Conservation (phyloP, 345 rosid species). For the Trapa bicornis region DNA sequence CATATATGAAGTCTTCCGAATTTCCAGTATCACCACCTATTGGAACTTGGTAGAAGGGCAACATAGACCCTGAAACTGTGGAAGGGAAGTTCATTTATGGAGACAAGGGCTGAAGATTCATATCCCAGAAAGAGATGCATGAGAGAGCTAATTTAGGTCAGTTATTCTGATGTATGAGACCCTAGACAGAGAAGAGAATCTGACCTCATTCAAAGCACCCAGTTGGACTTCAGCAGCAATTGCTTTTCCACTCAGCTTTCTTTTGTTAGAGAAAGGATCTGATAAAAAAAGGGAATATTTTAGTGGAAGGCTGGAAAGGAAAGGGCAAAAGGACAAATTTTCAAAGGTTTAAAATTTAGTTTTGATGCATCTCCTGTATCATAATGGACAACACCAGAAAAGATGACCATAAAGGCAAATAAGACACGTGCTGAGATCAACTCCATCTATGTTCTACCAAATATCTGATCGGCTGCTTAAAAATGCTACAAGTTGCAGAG, state of each 20-base stretch:
- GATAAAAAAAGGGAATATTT: conserved; percentile 8
- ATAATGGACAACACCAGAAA: background rate
- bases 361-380: background rate
- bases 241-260: conserved; percentile 28
- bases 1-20: conserved; percentile 47
- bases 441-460: conserved; percentile 27
- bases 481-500: conserved; percentile 10
- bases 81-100: conserved; percentile 25
- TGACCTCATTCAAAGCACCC: conserved; percentile 36
- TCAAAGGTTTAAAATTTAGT: background rate
- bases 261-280: conserved; percentile 38
- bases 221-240: conserved; percentile 29
- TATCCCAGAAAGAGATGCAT: conserved; percentile 3
- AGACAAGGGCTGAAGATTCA: conserved; percentile 16
- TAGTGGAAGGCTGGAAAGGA: too few species aligned
- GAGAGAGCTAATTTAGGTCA: background rate
- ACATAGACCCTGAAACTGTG: conserved; percentile 23
- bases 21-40: conserved; percentile 35
- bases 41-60: conserved; percentile 28
- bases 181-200: background rate
- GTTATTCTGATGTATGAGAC: background rate
- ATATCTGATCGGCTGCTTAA: conserved; percentile 32
- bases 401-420: background rate
- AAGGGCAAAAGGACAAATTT: background rate
- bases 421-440: conserved; percentile 35